Evolutionary conservation across 305 asterid genomes (phyloP), one percentile per base, ranked within the genome.

Genomic region (Striga hermonthica): DNA sequence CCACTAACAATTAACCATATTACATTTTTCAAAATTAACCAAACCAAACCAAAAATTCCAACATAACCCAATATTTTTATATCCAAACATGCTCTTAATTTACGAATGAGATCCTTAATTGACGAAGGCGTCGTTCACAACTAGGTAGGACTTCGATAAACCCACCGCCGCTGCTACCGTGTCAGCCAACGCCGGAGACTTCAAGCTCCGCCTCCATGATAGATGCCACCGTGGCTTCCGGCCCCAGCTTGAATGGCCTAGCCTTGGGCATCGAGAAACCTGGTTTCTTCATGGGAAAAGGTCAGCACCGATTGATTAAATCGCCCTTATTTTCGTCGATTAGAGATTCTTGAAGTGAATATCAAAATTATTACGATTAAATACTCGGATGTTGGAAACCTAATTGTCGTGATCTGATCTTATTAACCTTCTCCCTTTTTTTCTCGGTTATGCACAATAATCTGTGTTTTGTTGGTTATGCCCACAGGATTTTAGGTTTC

Each of bases 251-350:
- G 78, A 83, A 83, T 69, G 98, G 95, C 56, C 67, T 91, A 34
- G 81, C 84, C 62, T 61, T 91, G n/a, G 93, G 88, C 55, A 71
- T 91, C 66, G 95, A 91, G 68, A 88, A 84, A 65, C 98, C 96
- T 9, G 96, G 96, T 31, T 84, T 68, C 77, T 91, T 91, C 82
- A 71, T 83, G 82, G 59, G 81, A 86, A 72, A 81, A 84, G 67
- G 97, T 87, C 57, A 74, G 65, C 40, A 31, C 22, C 4, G 16
- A 45, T 63, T 45, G 5, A 15, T 65, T 70, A 4, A 52, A 38
- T 10, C 37, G 4, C 10, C 68, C 3, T 40, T 0, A 1, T 37
- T 16, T 59, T 62, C 1, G 55, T 54, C 53, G 67, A 49, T 68
- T 28, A 39, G 47, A 13, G 47, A 56, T 11, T n/a, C 31, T 12